Conservation (phyloP, 176 grass and related monocot genomes). For the Triticum timopheevii region DNA sequence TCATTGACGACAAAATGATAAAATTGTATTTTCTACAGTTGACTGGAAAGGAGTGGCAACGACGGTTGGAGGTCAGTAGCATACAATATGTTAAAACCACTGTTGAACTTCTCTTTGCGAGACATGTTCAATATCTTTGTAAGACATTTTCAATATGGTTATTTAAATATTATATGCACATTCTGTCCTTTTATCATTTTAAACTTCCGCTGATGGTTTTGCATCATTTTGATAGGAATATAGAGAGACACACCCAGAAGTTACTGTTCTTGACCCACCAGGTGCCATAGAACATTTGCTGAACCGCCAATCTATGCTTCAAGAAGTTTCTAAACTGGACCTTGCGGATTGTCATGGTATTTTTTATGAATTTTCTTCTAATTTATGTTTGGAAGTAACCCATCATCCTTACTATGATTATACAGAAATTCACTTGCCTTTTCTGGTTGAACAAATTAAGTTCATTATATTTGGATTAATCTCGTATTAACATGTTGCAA, state of each 20-base stretch:
- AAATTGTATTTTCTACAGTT: slow-evolving; percentile 47
- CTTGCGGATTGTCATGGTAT: slow-evolving; percentile 82
- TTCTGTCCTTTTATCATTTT: slow-evolving; percentile 9
- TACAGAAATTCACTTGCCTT: background rate
- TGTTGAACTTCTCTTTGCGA: slow-evolving; percentile 25
- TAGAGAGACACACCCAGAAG: slow-evolving; percentile 80
- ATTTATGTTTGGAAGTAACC: slow-evolving; percentile 1
- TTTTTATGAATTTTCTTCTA: slow-evolving; percentile 34
- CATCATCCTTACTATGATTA: background rate
- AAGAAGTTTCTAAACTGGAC: slow-evolving; percentile 84
- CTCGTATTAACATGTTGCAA: background rate
- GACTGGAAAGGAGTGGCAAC: slow-evolving; percentile 83
- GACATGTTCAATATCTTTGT: background rate
- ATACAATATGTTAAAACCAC: slow-evolving; percentile 26
- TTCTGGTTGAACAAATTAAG: slow-evolving; percentile 9
- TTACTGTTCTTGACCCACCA: slow-evolving; percentile 94
- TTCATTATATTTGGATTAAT: slow-evolving; percentile 8
- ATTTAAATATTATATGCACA: background rate
- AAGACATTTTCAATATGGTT: slow-evolving; percentile 6
- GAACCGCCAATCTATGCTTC: slow-evolving; percentile 95
- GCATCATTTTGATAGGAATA: slow-evolving; percentile 57
- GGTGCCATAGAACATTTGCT: slow-evolving; percentile 84
- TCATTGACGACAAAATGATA: slow-evolving; percentile 11
- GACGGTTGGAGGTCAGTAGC: slow-evolving; percentile 77
- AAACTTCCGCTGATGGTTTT: background rate